phyloP scores from a whole-genome alignment of 1,284 basidiomycete species.

The Hortiboletus rubellus region DNA sequence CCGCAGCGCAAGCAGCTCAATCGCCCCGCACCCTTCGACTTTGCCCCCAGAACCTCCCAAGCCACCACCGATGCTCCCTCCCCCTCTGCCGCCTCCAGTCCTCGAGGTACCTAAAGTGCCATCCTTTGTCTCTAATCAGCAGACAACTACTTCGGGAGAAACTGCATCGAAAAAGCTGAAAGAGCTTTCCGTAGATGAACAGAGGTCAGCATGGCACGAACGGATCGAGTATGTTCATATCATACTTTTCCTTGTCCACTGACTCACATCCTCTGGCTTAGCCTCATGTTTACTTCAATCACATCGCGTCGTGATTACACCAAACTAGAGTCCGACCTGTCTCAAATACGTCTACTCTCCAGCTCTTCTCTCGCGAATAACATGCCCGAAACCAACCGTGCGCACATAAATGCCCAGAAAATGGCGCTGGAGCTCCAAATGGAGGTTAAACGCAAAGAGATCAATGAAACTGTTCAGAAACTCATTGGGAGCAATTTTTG shows the following conservation, averaged over 20 bases:
- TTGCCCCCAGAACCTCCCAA: slow-evolving; percentile 22
- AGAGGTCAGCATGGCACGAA: slow-evolving; percentile 33
- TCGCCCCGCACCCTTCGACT: neutral
- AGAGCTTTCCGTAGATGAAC: slow-evolving; percentile 31
- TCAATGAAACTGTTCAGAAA: slow-evolving; percentile 30
- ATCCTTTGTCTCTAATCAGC: slow-evolving; percentile 17
- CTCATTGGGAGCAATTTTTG: slow-evolving; percentile 31
- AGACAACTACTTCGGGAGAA: neutral
- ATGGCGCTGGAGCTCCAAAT: slow-evolving; percentile 24
- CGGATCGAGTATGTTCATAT: slow-evolving; percentile 32
- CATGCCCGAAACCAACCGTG: slow-evolving; percentile 19
- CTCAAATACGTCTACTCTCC: slow-evolving; percentile 21
- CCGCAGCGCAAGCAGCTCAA: neutral
- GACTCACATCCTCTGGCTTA: slow-evolving; percentile 8
- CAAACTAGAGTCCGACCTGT: slow-evolving; percentile 32
- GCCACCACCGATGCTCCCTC: slow-evolving; percentile 21
- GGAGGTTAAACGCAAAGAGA: slow-evolving; percentile 30
- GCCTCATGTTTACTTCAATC: slow-evolving; percentile 35
- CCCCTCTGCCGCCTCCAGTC: slow-evolving; percentile 14
- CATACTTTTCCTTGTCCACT: neutral
- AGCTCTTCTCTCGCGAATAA: slow-evolving; percentile 18
- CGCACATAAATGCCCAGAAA: slow-evolving; percentile 20
- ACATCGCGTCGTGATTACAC: slow-evolving; percentile 31
- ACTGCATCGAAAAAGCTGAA: slow-evolving; percentile 8
- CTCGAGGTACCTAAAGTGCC: slow-evolving; percentile 23